Base-by-base conservation (phyloP, 768 basidiomycete species). In the Calocera cornea region DNA sequence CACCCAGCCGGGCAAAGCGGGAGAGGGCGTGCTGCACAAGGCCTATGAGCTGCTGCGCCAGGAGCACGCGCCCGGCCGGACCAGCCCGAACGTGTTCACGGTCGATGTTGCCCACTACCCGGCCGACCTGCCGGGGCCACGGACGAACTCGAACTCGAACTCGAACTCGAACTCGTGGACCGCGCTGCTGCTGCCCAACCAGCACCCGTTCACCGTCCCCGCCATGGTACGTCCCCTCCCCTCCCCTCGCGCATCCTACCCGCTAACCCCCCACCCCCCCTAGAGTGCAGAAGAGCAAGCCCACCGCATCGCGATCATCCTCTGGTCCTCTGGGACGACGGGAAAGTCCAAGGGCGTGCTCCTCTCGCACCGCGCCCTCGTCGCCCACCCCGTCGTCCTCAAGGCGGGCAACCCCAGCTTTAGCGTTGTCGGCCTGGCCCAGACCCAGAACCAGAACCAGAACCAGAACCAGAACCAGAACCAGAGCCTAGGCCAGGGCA, bases 261-360 rank as follows among this genome's bases (percentile, higher is more conserved):
- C 34, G 36, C 16, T 36, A 22, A 41, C 64, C 22, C 16, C 5
- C 41, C 66, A 17, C 70, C 69, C 65, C 67, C 49, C 16, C 29
- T 36, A 66, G 64, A 69, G 24, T 2, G 34, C 27, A 24, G 47
- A 67, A 16, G 72, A 75, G 50, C 66, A 65, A 19, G 44, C 68
- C 1, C 31, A 67, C 11, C 71, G 73, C 1, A 70, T 70, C 2
- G 73, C 74, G 10, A 66, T 75, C 68, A 73, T 75, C 54, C 71
- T 75, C 64, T 75, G 74, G 74, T 69, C 67, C 7, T 72, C 71
- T 0, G 74, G 74, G 0, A 74, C 73, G n/a, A 71, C 70, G 1
- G 74, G 74, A 33, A 73, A 74, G 70, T 68, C 67, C 65, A 75
- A 75, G 65, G 74, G 74, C 31, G 74, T 75, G 63, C 41, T 74